Evolutionary conservation across 306 rosid species (phyloP).

Genomic region (Cicer yamashitae): DNA sequence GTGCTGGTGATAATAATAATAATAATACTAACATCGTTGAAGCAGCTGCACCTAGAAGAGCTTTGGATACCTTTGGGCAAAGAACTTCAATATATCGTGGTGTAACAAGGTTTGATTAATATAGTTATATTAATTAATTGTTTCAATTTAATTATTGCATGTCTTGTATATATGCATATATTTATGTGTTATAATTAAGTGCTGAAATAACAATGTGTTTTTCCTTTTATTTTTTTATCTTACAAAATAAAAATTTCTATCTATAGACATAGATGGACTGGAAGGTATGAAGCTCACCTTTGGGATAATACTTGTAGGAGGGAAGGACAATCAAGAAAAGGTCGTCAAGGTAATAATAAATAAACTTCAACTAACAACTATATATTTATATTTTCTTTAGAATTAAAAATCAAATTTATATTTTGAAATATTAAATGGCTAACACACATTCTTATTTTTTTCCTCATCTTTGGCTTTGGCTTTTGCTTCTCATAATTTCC

Average conservation of each 20-base stretch:
- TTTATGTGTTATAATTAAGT: no score
- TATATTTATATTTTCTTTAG: neutral
- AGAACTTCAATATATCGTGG: conserved; percentile 98
- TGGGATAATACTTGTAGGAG: conserved; percentile 93
- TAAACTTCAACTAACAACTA: neutral
- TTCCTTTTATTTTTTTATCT: neutral
- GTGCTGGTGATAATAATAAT: conserved; percentile 16
- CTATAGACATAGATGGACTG: conserved; percentile 85
- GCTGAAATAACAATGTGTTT: neutral
- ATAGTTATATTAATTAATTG: neutral
- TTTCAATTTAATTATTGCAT: neutral
- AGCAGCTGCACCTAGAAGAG: conserved; percentile 73
- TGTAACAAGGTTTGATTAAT: conserved; percentile 68
- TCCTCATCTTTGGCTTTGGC: neutral
- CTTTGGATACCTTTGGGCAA: conserved; percentile 93
- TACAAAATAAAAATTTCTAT: neutral
- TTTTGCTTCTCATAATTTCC: conserved; percentile 5
- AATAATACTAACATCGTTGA: conserved; percentile 53
- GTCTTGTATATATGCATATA: neutral
- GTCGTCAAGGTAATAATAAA: conserved; percentile 58
- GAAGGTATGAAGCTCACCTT: conserved; percentile 89
- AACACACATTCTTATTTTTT: conserved; percentile 2
- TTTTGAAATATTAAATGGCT: neutral
- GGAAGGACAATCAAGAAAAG: conserved; percentile 87
- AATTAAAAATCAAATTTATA: neutral